Base-by-base conservation (phyloP, 495 filamentous ascomycete genomes). In the Cercophora sp. region DNA sequence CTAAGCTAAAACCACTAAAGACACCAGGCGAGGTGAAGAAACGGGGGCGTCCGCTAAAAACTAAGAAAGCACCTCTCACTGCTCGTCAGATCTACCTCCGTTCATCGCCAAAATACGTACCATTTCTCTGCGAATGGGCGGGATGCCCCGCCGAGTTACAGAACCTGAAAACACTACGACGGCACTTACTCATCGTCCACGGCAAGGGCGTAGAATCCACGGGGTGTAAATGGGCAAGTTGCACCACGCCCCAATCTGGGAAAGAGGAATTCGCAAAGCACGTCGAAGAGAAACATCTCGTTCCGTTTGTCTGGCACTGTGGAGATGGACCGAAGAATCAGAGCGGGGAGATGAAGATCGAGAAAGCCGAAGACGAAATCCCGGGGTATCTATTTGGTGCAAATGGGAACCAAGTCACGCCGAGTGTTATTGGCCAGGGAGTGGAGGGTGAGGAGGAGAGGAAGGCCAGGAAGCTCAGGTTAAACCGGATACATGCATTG, bases 61-160 rank as follows among this genome's bases (percentile, higher is more conserved):
- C n/a, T n/a, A 59, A 62, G 27, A 51, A 57, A 8, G 56, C 62
- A 2, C 37, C 58, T 2, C 59, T 55, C 8, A 51, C 54, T 11
- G 56, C 62, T 2, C 54, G 58, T 18, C 48, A 63, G 18, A 22
- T 65, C 18, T 72, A 66, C 44, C 46, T 52, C 1, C 43, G 46
- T 4, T 52, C 63, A 9, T 56, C 48, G 2, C 61, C 63, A 4
- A 57, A 56, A 15, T 72, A 63, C 29, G 10, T 62, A 11, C 26
- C 48, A 18, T 72, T 72, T 49, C 37, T 52, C 8, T 72, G 69
- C 51, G 69, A 72, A 46, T 72, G 69, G 69, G 41, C 60, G 22
- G 52, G 56, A 16, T 94, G 89, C 59, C 72, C 74, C 4, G 81
- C 84, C 0, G 78, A 89, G 61, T 71, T 93, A 3, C 88, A 92